phyloP scores from a whole-genome alignment of 176 grass and related monocot species.

The Thalia dealbata region DNA sequence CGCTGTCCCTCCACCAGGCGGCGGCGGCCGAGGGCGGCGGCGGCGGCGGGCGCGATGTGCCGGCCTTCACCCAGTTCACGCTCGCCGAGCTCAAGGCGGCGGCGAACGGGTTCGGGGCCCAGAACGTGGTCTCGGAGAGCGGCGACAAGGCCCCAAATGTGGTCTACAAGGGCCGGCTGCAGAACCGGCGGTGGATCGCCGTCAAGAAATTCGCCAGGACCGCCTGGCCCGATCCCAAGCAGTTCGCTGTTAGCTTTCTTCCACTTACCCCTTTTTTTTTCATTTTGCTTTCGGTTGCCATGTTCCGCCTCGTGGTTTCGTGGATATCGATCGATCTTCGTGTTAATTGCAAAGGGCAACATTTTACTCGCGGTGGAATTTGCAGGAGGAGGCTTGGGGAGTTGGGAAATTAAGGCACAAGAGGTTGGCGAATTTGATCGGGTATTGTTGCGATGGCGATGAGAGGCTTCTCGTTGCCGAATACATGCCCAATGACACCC shows the following conservation, averaged over 20 bases:
- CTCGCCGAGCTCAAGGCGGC: constrained; percentile 59
- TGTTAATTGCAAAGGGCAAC: background rate
- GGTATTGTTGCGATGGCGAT: constrained; percentile 95
- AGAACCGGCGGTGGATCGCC: constrained; percentile 46
- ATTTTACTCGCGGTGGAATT: constrained; percentile 13
- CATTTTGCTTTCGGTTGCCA: background rate
- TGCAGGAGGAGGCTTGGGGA: constrained; percentile 84
- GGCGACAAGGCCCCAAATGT: constrained; percentile 90
- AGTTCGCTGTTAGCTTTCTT: constrained; percentile 66
- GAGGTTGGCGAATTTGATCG: constrained; percentile 85
- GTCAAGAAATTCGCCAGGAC: constrained; percentile 91
- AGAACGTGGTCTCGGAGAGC: constrained; percentile 87
- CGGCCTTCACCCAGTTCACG: constrained; percentile 56
- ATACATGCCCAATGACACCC: constrained; percentile 98
- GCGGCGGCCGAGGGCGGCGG: background rate
- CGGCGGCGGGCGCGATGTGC: constrained; percentile 18
- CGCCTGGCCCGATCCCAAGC: constrained; percentile 92
- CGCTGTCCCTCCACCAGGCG: background rate
- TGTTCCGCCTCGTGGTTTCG: background rate
- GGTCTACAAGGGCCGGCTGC: constrained; percentile 69
- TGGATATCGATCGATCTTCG: background rate
- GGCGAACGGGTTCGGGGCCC: constrained; percentile 48
- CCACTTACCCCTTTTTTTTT: background rate
- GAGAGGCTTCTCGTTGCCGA: constrained; percentile 94
- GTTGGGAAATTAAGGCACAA: constrained; percentile 73